phyloP scores from a whole-genome alignment of 2,329 filamentous ascomycete species.

The Mycosphaerella arachidis region DNA sequence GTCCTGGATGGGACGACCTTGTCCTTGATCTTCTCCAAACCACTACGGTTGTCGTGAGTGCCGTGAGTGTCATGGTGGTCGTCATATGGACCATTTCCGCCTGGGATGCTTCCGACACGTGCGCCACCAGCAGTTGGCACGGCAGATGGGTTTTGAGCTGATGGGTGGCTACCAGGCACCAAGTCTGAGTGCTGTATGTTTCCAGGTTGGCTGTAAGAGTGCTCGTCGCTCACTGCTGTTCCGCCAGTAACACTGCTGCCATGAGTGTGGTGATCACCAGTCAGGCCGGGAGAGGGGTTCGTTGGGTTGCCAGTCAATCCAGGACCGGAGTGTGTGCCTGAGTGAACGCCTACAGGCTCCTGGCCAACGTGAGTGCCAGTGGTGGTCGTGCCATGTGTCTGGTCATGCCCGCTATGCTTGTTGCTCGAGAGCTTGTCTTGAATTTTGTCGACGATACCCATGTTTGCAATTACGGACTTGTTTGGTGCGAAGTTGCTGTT shows the following conservation, averaged over 20 bases:
- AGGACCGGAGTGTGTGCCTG: background rate
- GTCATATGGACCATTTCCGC: slow-evolving; percentile 1
- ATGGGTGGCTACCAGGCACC: slow-evolving; percentile 15
- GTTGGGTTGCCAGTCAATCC: background rate
- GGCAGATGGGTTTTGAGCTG: slow-evolving; percentile 23
- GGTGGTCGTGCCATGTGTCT: slow-evolving; percentile 1
- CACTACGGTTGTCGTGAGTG: slow-evolving; percentile 1
- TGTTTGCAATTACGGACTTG: slow-evolving; percentile 1
- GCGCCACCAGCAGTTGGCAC: slow-evolving; percentile 29
- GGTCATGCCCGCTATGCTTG: slow-evolving; percentile 9
- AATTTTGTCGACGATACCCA: slow-evolving; percentile 18
- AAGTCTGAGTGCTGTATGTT: slow-evolving; percentile 7
- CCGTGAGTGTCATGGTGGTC: background rate
- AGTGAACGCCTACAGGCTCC: background rate
- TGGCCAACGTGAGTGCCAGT: background rate
- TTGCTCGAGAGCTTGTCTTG: slow-evolving; percentile 20
- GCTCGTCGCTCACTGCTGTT: slow-evolving; percentile 1
- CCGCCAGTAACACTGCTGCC: slow-evolving; percentile 8
- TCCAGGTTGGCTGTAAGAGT: background rate
- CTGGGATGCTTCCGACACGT: slow-evolving; percentile 18
- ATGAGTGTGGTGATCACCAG: background rate
- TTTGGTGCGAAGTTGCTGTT: background rate
- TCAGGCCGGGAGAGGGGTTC: background rate
- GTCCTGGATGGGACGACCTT: background rate
- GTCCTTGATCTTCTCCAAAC: slow-evolving; percentile 2